Evolutionary conservation across 352 stramenopile genomes (phyloP).

Genomic region (Hyaloperonospora arabidopsidis): DNA sequence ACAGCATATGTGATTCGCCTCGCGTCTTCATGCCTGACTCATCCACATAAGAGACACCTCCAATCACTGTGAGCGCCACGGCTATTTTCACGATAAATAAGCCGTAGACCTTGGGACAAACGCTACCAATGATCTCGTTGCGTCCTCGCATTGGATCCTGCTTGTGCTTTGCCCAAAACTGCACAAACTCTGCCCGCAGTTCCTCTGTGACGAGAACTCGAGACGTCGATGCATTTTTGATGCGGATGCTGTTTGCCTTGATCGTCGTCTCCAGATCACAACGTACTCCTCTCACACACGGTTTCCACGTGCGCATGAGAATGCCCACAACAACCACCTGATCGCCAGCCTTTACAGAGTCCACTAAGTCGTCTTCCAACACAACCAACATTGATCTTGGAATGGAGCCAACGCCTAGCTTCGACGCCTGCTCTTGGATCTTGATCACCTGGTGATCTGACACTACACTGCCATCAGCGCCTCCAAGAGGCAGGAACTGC

Average conservation of each 20-base stretch:
- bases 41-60: conserved; percentile 74
- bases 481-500: conserved; percentile 51
- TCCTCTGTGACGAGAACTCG: conserved; percentile 68
- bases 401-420: conserved; percentile 87
- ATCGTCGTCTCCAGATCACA: conserved; percentile 88
- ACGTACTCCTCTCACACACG: conserved; percentile 63
- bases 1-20: conserved; percentile 81
- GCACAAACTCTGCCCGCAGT: conserved; percentile 85
- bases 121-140: conserved; percentile 88
- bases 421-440: conserved; percentile 93
- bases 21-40: conserved; percentile 65
- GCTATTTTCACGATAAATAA: conserved; percentile 91
- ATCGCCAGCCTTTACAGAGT: conserved; percentile 90
- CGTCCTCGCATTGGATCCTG: conserved; percentile 50
- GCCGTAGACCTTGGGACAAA: conserved; percentile 93
- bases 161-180: conserved; percentile 77
- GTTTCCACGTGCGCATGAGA: conserved; percentile 90
- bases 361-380: conserved; percentile 83
- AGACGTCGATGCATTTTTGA: conserved; percentile 57
- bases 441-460: conserved; percentile 91
- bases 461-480: conserved; percentile 37
- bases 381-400: conserved; percentile 92
- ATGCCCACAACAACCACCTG: conserved; percentile 91
- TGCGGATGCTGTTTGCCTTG: conserved; percentile 62
- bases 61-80: conserved; percentile 89